Evolutionary conservation across 2,329 filamentous ascomycete genomes (phyloP), one percentile per base, ranked within the genome.

Genomic region (Calonectria hongkongensis): DNA sequence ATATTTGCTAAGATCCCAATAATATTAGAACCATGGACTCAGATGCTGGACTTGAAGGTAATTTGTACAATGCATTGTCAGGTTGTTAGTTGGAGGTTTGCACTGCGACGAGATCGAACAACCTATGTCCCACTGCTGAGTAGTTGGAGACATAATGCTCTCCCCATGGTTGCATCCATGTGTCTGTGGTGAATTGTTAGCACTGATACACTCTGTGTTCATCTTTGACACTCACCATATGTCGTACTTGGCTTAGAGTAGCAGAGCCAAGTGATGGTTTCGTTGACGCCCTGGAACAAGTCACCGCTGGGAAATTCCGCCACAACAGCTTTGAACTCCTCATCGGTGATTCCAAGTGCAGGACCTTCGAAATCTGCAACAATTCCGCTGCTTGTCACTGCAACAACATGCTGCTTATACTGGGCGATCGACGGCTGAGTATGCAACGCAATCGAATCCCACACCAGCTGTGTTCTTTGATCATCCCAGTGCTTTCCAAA

Each of bases 391-490:
- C 47, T 50, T 2, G 60, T 58, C 4, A 71, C 39, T 3, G 72
- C 69, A 13, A 75, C 74, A 30, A 73, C 74, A 21, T 60, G 25
- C 2, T 67, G 64, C 25, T 70, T 67, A 45, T 71, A 62, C 39
- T 43, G 30, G 3, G 72, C 70, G 18, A 75, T 74, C 33, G 69
- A 70, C 2, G 66, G 58, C 2, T 68, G 72, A 4, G 72, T 71
- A 36, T 75, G 74, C 47, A 75, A 45, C 2, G 74, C 74, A 41
- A 75, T 75, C 7, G 58, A 63, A 30, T 75, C 62, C 74, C 74
- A 75, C 48, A 64, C 56, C 4, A 65, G 69, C 45, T 75, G 74
- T 1, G 70, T 63, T 6, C 72, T 63, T 25, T 27, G 16, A 12
- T 63, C 10, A 47, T 66, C 58, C 74, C 74, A 75, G 12, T 9